Conservation (phyloP, 257 asterid genomes). For the Solanum peruvianum region DNA sequence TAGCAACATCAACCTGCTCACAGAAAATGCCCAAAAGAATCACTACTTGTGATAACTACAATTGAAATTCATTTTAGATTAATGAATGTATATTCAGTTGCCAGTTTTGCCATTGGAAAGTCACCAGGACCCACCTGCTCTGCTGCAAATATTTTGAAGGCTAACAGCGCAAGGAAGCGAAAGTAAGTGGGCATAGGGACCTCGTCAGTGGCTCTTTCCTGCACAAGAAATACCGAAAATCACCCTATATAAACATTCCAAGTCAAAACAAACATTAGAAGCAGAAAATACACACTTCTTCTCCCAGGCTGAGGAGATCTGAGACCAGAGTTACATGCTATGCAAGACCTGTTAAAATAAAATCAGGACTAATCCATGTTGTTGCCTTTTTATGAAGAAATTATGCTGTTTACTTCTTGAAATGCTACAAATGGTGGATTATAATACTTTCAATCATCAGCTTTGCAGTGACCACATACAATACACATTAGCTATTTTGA, state of each 20-base stretch:
- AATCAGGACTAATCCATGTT: not conserved
- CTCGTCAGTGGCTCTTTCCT: constrained; percentile 58
- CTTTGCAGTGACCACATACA: not conserved
- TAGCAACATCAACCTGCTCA: constrained; percentile 88
- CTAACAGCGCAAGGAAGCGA: constrained; percentile 92
- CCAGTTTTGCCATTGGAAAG: not conserved
- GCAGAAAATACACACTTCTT: not conserved
- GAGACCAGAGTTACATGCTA: not conserved
- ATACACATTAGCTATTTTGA: not conserved
- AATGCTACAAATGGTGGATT: not conserved
- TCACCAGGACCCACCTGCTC: constrained; percentile 54
- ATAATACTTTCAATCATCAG: not conserved
- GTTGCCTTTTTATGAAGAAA: not conserved
- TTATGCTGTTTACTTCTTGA: not conserved
- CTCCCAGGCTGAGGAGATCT: not conserved
- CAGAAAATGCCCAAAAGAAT: not conserved
- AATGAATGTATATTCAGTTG: not conserved
- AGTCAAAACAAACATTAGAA: not conserved
- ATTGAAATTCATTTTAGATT: not conserved
- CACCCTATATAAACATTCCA: not conserved
- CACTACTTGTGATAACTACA: constrained; percentile 1
- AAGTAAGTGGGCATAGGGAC: constrained; percentile 94
- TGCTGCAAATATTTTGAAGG: constrained; percentile 87
- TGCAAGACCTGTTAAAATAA: not conserved
- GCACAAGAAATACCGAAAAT: not conserved